Conservation (phyloP, 352 stramenopile genomes). For the Globisporangium perplexum region DNA sequence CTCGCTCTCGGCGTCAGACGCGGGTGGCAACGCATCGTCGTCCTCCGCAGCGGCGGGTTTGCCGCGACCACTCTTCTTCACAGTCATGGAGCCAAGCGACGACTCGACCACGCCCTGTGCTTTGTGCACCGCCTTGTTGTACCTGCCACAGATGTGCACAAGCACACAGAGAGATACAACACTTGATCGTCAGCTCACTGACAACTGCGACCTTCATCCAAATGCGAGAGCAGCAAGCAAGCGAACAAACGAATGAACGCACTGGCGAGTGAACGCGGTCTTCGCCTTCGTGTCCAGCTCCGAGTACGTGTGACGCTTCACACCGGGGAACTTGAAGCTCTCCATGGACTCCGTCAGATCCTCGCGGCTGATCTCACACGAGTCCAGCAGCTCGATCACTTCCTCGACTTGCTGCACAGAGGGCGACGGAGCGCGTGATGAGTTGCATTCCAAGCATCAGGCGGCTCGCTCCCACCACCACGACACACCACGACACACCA, state of each 20-base stretch:
- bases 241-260: conserved; percentile 15
- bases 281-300: conserved; percentile 89
- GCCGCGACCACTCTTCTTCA: conserved; percentile 62
- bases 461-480: too few relatives aligned
- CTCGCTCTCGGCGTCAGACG: conserved; percentile 73
- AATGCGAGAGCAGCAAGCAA: not conserved
- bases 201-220: not conserved
- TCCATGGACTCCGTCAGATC: conserved; percentile 98
- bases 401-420: conserved; percentile 66
- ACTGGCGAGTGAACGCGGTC: conserved; percentile 90
- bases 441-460: not conserved
- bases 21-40: conserved; percentile 38
- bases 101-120: conserved; percentile 92
- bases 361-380: conserved; percentile 96
- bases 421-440: not conserved
- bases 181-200: not conserved
- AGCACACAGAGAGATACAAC: conserved; percentile 1
- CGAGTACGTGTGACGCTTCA: conserved; percentile 70
- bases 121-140: conserved; percentile 92
- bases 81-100: conserved; percentile 52
- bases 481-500: not conserved
- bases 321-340: conserved; percentile 74
- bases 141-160: conserved; percentile 50
- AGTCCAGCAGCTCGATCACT: conserved; percentile 94
- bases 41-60: conserved; percentile 39